phyloP scores from a whole-genome alignment of 192 early-diverging fungal species.

The Podila epicladia region DNA sequence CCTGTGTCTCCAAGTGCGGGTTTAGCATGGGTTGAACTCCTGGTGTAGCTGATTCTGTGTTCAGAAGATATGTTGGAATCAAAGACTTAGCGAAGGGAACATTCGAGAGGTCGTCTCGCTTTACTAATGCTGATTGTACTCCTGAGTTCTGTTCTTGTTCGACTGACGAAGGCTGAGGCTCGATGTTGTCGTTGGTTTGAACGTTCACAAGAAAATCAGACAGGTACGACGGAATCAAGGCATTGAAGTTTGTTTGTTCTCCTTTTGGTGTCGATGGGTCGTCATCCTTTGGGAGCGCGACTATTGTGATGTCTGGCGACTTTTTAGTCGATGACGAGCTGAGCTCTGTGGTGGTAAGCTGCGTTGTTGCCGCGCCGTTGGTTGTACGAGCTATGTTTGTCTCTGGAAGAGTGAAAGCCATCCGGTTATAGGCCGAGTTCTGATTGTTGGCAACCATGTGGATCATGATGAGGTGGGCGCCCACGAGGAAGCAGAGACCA shows the following conservation, averaged over 20 bases:
- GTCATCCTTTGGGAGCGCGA: background rate
- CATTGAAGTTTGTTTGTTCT: background rate
- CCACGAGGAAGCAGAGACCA: constrained; percentile 28
- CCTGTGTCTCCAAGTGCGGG: background rate
- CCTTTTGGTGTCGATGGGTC: background rate
- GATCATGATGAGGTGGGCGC: constrained; percentile 30
- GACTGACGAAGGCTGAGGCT: background rate
- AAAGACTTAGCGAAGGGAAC: constrained; percentile 3
- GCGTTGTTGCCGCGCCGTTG: background rate
- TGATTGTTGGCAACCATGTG: constrained; percentile 14
- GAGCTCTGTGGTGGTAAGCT: background rate
- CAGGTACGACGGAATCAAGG: background rate
- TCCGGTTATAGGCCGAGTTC: constrained; percentile 18
- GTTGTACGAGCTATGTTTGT: background rate
- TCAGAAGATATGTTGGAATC: constrained; percentile 3
- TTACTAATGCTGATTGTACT: background rate
- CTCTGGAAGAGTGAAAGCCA: background rate
- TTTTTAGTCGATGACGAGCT: background rate
- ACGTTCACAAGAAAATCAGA: background rate
- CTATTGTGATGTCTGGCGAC: background rate
- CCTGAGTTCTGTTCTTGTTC: background rate
- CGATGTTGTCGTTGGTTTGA: background rate
- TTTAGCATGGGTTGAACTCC: background rate
- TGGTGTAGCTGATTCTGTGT: background rate
- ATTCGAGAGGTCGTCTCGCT: background rate